Conservation (phyloP, 257 asterid genomes). For the Nicotiana benthamiana region DNA sequence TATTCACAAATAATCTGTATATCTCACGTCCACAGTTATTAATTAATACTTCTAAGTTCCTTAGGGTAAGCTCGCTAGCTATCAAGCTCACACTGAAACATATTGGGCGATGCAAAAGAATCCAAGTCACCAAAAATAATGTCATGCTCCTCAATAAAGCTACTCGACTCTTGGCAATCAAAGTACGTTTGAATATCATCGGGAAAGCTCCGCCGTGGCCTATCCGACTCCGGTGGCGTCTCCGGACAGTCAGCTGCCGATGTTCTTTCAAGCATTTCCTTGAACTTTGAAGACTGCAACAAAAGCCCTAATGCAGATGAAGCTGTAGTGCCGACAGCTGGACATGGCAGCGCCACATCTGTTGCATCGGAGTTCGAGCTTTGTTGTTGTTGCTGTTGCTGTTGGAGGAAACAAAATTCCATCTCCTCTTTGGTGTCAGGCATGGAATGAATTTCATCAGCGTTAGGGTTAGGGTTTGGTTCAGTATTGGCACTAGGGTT, state of each 20-base stretch:
- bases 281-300: constrained; percentile 53
- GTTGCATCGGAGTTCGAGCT: constrained; percentile 28
- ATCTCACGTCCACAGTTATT: not conserved
- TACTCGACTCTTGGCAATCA: constrained; percentile 61
- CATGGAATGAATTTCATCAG: constrained; percentile 11
- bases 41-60: not conserved
- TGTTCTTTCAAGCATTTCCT: constrained; percentile 53
- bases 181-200: constrained; percentile 90
- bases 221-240: constrained; percentile 31
- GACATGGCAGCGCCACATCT: constrained; percentile 10
- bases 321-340: constrained; percentile 14
- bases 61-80: constrained; percentile 5
- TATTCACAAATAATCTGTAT: not conserved
- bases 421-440: constrained; percentile 19
- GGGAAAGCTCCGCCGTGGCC: constrained; percentile 65
- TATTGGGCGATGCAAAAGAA: constrained; percentile 35
- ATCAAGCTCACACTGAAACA: constrained; percentile 62
- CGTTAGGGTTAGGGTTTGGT: constrained; percentile 9
- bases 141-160: constrained; percentile 56
- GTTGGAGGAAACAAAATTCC: constrained; percentile 22
- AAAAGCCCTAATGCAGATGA: constrained; percentile 51
- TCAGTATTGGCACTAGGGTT: constrained; percentile 5
- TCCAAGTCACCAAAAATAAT: constrained; percentile 50
- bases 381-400: constrained; percentile 22
- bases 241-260: constrained; percentile 20